phyloP scores from a whole-genome alignment of 2,329 filamentous ascomycete genomes.

The Clonostachys chloroleuca region DNA sequence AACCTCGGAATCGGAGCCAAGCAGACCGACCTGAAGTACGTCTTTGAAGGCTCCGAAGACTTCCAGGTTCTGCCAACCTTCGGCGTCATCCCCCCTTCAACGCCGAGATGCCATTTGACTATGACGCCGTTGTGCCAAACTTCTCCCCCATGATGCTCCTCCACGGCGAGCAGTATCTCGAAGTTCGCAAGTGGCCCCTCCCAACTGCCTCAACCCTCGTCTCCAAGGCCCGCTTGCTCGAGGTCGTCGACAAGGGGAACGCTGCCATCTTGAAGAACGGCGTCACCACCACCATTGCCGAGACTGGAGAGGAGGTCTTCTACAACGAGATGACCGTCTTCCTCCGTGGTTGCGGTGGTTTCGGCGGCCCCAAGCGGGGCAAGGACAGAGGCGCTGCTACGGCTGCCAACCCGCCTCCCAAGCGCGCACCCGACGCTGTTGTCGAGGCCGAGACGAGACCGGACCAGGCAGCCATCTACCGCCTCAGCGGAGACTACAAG shows the following conservation, averaged over 20 bases:
- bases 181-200: slow-evolving; percentile 87
- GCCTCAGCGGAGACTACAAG: slow-evolving; percentile 91
- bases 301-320: slow-evolving; percentile 84
- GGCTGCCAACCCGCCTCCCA: slow-evolving; percentile 72
- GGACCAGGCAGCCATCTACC: slow-evolving; percentile 91
- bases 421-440: slow-evolving; percentile 72
- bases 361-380: slow-evolving; percentile 77
- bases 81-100: slow-evolving; percentile 92
- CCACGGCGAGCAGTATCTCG: slow-evolving; percentile 97
- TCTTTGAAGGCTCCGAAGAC: slow-evolving; percentile 86
- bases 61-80: slow-evolving; percentile 96
- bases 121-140: slow-evolving; percentile 84
- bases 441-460: slow-evolving; percentile 82
- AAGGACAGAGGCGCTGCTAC: slow-evolving; percentile 76
- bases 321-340: slow-evolving; percentile 97
- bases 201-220: slow-evolving; percentile 76
- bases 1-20: slow-evolving; percentile 93
- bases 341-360: slow-evolving; percentile 85
- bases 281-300: slow-evolving; percentile 78
- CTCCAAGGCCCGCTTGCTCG: slow-evolving; percentile 76
- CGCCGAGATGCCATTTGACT: slow-evolving; percentile 72
- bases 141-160: slow-evolving; percentile 98
- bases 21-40: slow-evolving; percentile 78
- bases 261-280: slow-evolving; percentile 80
- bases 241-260: slow-evolving; percentile 93